Evolutionary conservation across 441 rosid genomes (phyloP).

Genomic region (Erodium moschatum): DNA sequence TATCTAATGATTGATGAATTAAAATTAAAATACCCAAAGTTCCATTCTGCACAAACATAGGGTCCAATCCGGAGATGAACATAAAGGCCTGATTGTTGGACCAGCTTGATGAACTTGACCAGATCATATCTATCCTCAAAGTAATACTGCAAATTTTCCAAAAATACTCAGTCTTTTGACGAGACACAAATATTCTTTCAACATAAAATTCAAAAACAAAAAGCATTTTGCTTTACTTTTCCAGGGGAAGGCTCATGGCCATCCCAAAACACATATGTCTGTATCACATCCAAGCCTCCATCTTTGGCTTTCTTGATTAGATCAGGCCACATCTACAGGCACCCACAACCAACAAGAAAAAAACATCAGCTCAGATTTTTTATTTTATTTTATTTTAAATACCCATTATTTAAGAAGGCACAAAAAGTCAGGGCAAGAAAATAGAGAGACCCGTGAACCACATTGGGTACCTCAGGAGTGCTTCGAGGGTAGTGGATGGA

Average conservation of each 20-base stretch:
- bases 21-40: conserved; percentile 22
- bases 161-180: background rate
- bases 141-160: conserved; percentile 17
- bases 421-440: background rate
- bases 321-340: conserved; percentile 16
- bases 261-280: conserved; percentile 28
- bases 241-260: conserved; percentile 29
- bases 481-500: conserved; percentile 36
- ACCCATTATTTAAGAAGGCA: conserved; percentile 5
- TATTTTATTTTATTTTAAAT: background rate
- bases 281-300: conserved; percentile 17
- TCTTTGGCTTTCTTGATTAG: conserved; percentile 9
- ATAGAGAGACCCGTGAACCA: conserved; percentile 8
- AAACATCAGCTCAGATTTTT: no score
- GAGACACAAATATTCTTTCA: background rate
- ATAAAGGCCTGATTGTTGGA: conserved; percentile 27
- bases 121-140: conserved; percentile 19
- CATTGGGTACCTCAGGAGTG: conserved; percentile 35
- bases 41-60: conserved; percentile 29
- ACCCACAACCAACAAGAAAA: conserved; percentile 10
- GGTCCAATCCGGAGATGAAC: conserved; percentile 29
- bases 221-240: conserved; percentile 16
- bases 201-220: background rate
- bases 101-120: conserved; percentile 25
- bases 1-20: background rate